phyloP scores from a whole-genome alignment of 306 rosid genomes.

The Sophora flavescens region DNA sequence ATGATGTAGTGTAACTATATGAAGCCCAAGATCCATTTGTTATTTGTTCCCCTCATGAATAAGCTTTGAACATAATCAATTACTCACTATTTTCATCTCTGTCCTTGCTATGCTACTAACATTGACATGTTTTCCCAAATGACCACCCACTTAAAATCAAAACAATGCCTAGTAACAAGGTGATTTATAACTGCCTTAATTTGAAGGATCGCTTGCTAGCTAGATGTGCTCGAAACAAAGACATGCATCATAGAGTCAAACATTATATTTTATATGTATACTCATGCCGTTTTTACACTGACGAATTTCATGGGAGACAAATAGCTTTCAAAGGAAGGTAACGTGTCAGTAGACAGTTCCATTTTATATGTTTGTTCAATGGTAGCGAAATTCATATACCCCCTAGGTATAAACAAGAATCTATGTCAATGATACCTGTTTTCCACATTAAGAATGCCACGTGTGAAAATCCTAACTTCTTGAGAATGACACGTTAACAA shows the following conservation, averaged over 20 bases:
- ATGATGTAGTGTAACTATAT: background rate
- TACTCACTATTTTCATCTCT: background rate
- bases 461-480: constrained; percentile 27
- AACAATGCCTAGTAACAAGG: no score
- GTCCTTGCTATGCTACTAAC: background rate
- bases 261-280: background rate
- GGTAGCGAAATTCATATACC: no score
- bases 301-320: constrained; percentile 27
- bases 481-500: constrained; percentile 69
- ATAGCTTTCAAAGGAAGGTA: constrained; percentile 47
- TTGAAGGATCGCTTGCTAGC: no score
- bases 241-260: constrained; percentile 4
- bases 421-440: background rate
- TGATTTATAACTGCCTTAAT: background rate
- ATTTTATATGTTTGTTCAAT: background rate
- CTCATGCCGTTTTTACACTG: constrained; percentile 1
- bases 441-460: constrained; percentile 41
- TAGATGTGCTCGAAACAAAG: constrained; percentile 1
- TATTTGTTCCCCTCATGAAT: background rate
- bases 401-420: no score
- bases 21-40: background rate
- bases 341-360: constrained; percentile 52
- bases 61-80: background rate
- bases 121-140: background rate
- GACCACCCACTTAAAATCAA: background rate